A percentile compares a stretch with the other conserved stretches of the same genome.
These are phyloP conservation scores for Xerocomus minutiporus DNA, from an alignment of 1,284 basidiomycete species.

Conservation along the genomic window DNA sequence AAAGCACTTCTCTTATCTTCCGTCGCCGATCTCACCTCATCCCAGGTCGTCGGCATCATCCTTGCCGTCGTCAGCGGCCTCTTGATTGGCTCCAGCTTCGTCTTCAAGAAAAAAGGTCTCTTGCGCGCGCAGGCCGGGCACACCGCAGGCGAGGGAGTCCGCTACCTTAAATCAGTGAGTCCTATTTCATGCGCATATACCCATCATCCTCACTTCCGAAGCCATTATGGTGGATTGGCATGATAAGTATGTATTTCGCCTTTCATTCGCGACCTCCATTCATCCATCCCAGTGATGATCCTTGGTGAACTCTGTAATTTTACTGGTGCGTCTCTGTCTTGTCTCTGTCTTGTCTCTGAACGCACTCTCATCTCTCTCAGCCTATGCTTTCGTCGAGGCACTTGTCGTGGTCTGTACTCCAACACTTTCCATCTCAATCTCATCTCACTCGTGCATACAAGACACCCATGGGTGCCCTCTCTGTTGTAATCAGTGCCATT, in stretches of 20 bases:
- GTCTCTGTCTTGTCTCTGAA: slow-evolving; percentile 23
- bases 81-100: slow-evolving; percentile 90
- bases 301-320: slow-evolving; percentile 80
- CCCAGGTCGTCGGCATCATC: slow-evolving; percentile 69
- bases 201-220: slow-evolving; percentile 24
- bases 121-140: slow-evolving; percentile 64
- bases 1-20: not conserved
- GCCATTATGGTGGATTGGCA: slow-evolving; percentile 84
- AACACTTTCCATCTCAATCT: slow-evolving; percentile 8
- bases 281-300: slow-evolving; percentile 62
- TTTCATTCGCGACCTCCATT: slow-evolving; percentile 8
- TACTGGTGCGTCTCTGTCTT: no score
- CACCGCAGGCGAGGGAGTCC: slow-evolving; percentile 87
- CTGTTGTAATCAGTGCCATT: slow-evolving; percentile 93
- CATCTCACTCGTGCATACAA: slow-evolving; percentile 28
- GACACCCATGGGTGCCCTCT: slow-evolving; percentile 95
- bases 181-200: slow-evolving; percentile 7
- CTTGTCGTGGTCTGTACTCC: slow-evolving; percentile 59
- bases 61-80: slow-evolving; percentile 82
- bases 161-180: slow-evolving; percentile 86
- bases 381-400: slow-evolving; percentile 87
- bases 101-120: slow-evolving; percentile 95
- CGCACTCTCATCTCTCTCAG: slow-evolving; percentile 32
- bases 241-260: slow-evolving; percentile 49
- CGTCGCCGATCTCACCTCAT: not conserved